phyloP scores from a whole-genome alignment of 345 rosid species.

The Chamaenerion angustifolium region DNA sequence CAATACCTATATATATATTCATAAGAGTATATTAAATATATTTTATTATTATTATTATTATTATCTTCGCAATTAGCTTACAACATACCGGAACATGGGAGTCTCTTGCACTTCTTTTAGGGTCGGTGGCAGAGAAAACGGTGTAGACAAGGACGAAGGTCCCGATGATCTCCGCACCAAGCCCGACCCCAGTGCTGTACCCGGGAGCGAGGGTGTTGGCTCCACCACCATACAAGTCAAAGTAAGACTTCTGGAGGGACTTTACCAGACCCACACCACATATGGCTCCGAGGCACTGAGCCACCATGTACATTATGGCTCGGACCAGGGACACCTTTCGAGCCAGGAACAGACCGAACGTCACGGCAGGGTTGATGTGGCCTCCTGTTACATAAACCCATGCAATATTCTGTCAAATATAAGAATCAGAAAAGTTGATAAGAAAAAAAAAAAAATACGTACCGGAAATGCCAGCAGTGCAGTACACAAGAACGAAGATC shows the following conservation, averaged over 20 bases:
- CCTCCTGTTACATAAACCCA: conserved; percentile 6
- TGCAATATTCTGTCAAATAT: too few species aligned
- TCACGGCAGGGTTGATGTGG: conserved; percentile 20
- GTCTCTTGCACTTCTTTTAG: conserved; percentile 16
- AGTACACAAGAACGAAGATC: conserved; percentile 18
- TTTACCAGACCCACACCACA: conserved; percentile 17
- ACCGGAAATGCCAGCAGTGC: conserved; percentile 20
- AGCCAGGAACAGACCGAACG: conserved; percentile 13
- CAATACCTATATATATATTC: too few species aligned
- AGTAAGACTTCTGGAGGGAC: conserved; percentile 13
- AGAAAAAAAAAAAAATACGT: neutral
- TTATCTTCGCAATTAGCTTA: too few species aligned
- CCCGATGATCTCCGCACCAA: conserved; percentile 21
- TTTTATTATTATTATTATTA: too few species aligned
- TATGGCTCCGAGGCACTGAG: conserved; percentile 16
- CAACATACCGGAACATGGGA: conserved; percentile 18
- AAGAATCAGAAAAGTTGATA: too few species aligned
- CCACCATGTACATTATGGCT: conserved; percentile 19
- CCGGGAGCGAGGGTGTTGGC: conserved; percentile 9
- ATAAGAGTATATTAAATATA: too few species aligned
- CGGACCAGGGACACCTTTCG: conserved; percentile 18
- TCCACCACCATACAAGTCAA: conserved; percentile 10
- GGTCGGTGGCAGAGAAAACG: conserved; percentile 22
- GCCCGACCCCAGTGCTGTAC: conserved; percentile 10
- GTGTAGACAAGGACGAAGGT: conserved; percentile 18